phyloP scores from a whole-genome alignment of 1,139 yeast species.

The Blastobotrys proliferans region DNA sequence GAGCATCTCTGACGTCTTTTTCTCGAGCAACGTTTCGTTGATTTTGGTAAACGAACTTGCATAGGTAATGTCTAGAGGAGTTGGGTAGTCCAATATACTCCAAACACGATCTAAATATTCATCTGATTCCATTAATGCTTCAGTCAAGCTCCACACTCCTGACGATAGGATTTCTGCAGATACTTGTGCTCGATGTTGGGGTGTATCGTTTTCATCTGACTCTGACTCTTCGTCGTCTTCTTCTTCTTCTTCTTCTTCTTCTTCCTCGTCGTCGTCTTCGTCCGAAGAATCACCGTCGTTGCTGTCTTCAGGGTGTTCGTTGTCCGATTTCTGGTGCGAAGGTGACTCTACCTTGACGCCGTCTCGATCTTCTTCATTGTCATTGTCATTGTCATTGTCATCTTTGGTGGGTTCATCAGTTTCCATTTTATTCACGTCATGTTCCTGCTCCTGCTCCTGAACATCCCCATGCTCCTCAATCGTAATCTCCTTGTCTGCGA shows the following conservation, averaged over 20 bases:
- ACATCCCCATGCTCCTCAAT: conserved; percentile 20
- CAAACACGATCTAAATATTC: conserved; percentile 67
- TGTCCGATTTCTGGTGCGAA: background rate
- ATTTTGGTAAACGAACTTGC: conserved; percentile 92
- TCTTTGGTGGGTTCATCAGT: conserved; percentile 17
- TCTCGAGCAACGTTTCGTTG: conserved; percentile 86
- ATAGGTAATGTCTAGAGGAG: conserved; percentile 66
- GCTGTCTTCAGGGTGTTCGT: conserved; percentile 7
- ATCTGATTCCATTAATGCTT: conserved; percentile 77
- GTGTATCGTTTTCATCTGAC: conserved; percentile 29
- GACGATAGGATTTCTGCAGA: conserved; percentile 89
- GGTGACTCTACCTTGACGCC: background rate
- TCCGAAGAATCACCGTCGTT: conserved; percentile 19
- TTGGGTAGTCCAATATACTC: conserved; percentile 64
- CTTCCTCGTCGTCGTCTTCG: conserved; percentile 25
- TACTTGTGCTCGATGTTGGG: conserved; percentile 63
- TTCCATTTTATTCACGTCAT: conserved; percentile 16
- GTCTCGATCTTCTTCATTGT: conserved; percentile 7
- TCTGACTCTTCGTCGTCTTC: conserved; percentile 16
- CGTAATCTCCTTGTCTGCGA: conserved; percentile 44
- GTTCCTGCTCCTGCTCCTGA: conserved; percentile 17
- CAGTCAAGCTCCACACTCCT: conserved; percentile 93
- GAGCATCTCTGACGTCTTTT: conserved; percentile 82
- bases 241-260: conserved; percentile 20
- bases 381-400: conserved; percentile 5